These are phyloP conservation scores for Mediolabrus comicus DNA, from an alignment of 108 stramenopile genomes.

Conservation along the genomic window DNA sequence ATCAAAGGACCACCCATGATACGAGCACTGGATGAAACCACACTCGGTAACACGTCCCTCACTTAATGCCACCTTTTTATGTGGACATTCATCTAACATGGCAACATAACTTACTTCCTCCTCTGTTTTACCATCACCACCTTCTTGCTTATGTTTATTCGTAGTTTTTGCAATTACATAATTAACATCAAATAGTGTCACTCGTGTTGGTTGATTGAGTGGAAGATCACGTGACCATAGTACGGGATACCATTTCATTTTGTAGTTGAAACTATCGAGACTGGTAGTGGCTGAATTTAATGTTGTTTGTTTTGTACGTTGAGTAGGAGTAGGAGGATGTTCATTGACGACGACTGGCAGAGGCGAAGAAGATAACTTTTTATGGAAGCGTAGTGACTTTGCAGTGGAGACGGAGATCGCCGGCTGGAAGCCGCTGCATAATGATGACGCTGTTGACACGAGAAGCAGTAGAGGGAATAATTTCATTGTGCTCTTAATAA, in stretches of 20 bases:
- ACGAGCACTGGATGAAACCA: slow-evolving; percentile 65
- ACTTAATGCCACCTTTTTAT: slow-evolving; percentile 58
- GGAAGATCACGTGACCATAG: slow-evolving; percentile 61
- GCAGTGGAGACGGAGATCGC: too few relatives aligned
- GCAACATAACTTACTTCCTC: slow-evolving; percentile 37
- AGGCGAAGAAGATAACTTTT: not conserved
- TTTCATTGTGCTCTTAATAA: not conserved
- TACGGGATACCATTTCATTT: slow-evolving; percentile 64
- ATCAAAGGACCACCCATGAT: slow-evolving; percentile 76
- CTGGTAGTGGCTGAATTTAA: not conserved
- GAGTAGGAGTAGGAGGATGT: not conserved
- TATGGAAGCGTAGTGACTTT: too few relatives aligned
- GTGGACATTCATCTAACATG: slow-evolving; percentile 62
- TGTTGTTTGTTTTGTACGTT: not conserved
- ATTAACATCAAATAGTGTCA: slow-evolving; percentile 71
- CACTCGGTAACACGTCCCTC: slow-evolving; percentile 61
- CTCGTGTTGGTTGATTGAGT: slow-evolving; percentile 51
- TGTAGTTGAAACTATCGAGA: slow-evolving; percentile 61
- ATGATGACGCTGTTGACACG: not conserved
- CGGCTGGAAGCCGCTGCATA: not conserved
- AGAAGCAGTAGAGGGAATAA: not conserved
- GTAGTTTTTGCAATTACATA: slow-evolving; percentile 57
- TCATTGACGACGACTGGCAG: not conserved
- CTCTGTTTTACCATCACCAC: not conserved
- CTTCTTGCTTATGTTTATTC: not conserved